Evolutionary conservation across 495 filamentous ascomycete genomes (phyloP).

Genomic region (Podospora australis): DNA sequence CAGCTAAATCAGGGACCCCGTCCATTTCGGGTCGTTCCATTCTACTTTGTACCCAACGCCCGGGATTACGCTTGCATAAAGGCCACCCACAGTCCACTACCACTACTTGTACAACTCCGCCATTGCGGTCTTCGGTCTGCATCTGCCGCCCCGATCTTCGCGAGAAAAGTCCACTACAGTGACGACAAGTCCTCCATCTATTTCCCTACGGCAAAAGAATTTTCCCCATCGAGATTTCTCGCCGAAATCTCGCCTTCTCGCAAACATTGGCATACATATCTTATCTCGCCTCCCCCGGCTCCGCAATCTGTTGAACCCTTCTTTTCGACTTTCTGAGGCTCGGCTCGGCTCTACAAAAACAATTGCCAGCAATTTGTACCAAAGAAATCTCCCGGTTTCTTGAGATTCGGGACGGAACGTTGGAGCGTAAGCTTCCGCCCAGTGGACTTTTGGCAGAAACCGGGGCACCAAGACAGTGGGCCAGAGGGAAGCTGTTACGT

Average conservation of each 20-base stretch:
- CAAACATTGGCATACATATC: neutral
- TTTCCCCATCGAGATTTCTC: neutral
- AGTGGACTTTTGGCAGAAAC: neutral
- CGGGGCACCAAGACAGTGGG: conserved; percentile 7
- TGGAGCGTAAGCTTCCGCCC: conserved; percentile 8
- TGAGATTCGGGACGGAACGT: neutral
- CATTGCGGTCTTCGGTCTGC: neutral
- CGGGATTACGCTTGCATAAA: conserved; percentile 16
- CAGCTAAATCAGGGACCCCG: conserved; percentile 13
- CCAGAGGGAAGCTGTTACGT: conserved; percentile 16
- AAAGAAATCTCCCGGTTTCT: neutral
- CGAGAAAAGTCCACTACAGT: neutral
- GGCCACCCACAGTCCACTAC: conserved; percentile 9
- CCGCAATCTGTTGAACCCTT: conserved; percentile 1
- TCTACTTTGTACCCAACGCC: too few species aligned
- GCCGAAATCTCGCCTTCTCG: neutral
- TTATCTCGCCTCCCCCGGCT: neutral
- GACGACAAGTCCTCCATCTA: neutral
- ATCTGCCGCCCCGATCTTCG: neutral
- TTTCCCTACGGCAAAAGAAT: neutral
- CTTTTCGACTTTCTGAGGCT: too few species aligned
- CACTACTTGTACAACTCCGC: neutral
- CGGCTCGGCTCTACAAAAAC: too few species aligned
- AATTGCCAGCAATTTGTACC: neutral
- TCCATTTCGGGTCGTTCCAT: too few species aligned